Base-by-base conservation (phyloP, 805 yeast genomes). In the Maudiozyma bulderi region DNA sequence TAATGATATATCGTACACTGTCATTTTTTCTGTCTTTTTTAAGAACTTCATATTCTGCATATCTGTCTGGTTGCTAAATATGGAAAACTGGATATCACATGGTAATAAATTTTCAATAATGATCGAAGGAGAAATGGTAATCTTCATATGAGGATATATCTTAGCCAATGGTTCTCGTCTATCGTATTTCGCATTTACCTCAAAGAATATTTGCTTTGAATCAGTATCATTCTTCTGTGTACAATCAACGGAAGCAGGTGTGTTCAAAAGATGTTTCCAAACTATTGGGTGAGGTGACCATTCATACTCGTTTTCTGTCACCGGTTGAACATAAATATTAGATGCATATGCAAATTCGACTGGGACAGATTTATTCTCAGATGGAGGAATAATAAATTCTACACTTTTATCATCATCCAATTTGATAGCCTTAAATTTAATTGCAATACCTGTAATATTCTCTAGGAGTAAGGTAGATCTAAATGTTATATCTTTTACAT, bases 101-200 rank as follows among this genome's bases (percentile, higher is more conserved):
- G 99, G 98, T 45, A 95, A 64, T 46, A 88, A 69, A 59, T 93
- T 93, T 55, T 86, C 89, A 50, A 93, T 73, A 56, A 86, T 86
- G 43, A 93, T 67, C 0, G 99, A 98, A 0, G 98, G 87, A 0
- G 93, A 80, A 6, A 93, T 68, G 4, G 81, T 75, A 28, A 93
- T 68, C 8, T 73, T 75, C 86, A 91, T 76, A 57, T 86, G 93
- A 0, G 99, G 99, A 59, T 87, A 95, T 1, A 86, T 75, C 50
- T 74, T 72, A 0, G 86, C 76, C 29, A 89, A 68, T 0, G 88
- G 89, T 53, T 86, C 95, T n/a, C 75, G 72, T 14, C 69, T 62
- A 53, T 84, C 80, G 63, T 67, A 84, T 43, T 70, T 65, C 0
- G 91, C 88, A 55, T 78, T 84, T 0, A 84, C 84, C 55, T 85